Evolutionary conservation across 73 alveolate species (phyloP), one percentile per base, ranked within the genome.

Genomic region (Paramecium biaurelia): DNA sequence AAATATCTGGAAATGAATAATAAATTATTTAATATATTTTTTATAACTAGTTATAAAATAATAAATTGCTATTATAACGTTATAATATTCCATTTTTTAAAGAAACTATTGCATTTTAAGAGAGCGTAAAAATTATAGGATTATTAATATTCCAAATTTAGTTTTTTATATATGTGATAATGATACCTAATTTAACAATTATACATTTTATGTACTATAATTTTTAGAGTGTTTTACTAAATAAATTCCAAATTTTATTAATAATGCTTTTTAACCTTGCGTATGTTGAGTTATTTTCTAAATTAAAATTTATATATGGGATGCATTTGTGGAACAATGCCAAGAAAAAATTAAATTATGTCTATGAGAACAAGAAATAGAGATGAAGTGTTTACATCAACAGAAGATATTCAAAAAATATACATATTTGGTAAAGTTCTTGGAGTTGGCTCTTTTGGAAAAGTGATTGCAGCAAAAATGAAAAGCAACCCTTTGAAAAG

Each of bases 371-470:
- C 86, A 12, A 38, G 32, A 72, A 34, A 72, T 37, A 72, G 45
- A 3, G 86, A 72, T 37, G 30, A 34, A 12, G 86, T 72, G 53
- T 72, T 72, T 72, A 72, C 86, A 9, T 72, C 86, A 30, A 72
- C 86, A n/a, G 56, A 72, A 38, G 86, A 72, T 35, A 72, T 72
- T 35, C 32, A 30, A 20, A 35, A 37, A 72, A 34, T 72, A 2
- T 72, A 72, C 4, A 72, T 35, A 15, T 72, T 72, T 72, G 86
- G 86, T 30, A 72, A 72, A 42, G 86, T 72, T 10, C 86, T 72
- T 34, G 86, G 86, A 12, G 58, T 72, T 15, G 86, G 86, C n/a
- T 72, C 86, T 12, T 72, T 72, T 34, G 86, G 86, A 12, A 72
- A 72, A 18, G 86, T 72, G 15, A 15, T 72, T 18, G 86, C 86